Base-by-base conservation (phyloP, 345 rosid species). In the Hibiscus mutabilis region DNA sequence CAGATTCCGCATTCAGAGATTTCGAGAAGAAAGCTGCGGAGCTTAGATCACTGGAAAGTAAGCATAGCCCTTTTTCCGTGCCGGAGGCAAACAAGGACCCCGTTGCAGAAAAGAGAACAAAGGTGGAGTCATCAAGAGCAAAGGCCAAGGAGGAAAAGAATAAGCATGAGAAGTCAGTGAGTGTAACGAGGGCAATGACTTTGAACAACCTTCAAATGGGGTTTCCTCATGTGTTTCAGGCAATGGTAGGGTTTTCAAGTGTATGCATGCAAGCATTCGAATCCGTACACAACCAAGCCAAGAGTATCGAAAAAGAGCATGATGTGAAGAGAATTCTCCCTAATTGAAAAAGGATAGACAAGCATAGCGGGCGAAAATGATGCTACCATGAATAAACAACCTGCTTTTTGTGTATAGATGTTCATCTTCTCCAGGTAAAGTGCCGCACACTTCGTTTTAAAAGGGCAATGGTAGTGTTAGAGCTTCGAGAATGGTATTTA, bases 251-350 rank as follows among this genome's bases (percentile, higher is more conserved):
- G 58, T 90, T 95, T 70, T 95, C 99, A 11, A 91, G 97, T 53
- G 96, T 95, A 58, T 95, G 97, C 63, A 95, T 84, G 92, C 92
- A 87, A 47, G 91, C 93, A 0, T 95, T 86, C 3, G 99, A 95
- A 83, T 85, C 86, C 14, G 87, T 92, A n/a, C 87, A 84, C 85
- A 89, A 82, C 73, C 88, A 85, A 80, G 92, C 86, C 68, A 89
- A 90, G 80, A 74, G 75, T 40, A 69, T 74, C 4, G 75, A 80
- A 44, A 79, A 80, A 53, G 89, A 82, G 73, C 84, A 86, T 55
- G 85, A 84, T 21, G 75, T 77, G 75, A 86, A 86, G 84, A 82
- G 84, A 79, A 42, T 87, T 62, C 72, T 86, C 25, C 86, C 84
- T 13, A 8, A 10, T 8, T 85, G 75, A 79, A 72, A 44, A 71